A percentile compares a stretch with the other conserved stretches of the same genome.
phyloP scores from a whole-genome alignment of 495 filamentous ascomycete species.

The Aspergillus olivimuriae region DNA sequence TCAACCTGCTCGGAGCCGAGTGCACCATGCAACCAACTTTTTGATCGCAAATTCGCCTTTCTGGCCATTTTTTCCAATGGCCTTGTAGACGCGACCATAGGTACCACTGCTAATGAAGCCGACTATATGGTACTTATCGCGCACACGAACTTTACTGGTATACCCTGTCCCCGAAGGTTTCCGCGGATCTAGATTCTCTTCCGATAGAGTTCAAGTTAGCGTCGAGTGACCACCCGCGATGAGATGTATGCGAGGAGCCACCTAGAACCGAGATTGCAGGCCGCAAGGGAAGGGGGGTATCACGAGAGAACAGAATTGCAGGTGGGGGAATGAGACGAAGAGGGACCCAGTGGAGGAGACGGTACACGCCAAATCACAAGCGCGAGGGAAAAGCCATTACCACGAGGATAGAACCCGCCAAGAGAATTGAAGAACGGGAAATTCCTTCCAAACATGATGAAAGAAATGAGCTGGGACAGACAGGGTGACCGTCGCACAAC shows the following conservation, averaged over 20 bases:
- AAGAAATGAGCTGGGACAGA: conserved; percentile 20
- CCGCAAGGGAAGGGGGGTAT: not conserved
- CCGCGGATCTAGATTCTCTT: conserved; percentile 36
- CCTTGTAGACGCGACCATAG: conserved; percentile 99
- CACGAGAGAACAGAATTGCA: conserved; percentile 11
- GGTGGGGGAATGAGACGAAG: conserved; percentile 2
- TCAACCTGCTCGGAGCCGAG: conserved; percentile 1
- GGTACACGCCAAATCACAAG: conserved; percentile 1
- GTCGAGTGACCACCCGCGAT: not conserved
- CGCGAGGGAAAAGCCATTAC: conserved; percentile 34
- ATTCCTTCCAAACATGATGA: conserved; percentile 38
- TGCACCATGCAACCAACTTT: conserved; percentile 57
- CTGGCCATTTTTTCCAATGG: conserved; percentile 69
- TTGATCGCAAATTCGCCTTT: conserved; percentile 89
- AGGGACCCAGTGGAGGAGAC: conserved; percentile 3
- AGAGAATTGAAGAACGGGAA: conserved; percentile 37
- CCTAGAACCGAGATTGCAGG: not conserved
- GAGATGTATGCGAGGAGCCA: not conserved
- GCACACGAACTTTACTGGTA: conserved; percentile 80
- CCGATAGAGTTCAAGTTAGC: conserved; percentile 6
- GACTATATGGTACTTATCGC: conserved; percentile 88
- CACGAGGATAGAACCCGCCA: conserved; percentile 43
- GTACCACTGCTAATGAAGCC: conserved; percentile 98
- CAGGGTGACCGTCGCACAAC: conserved; percentile 4
- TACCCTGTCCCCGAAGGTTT: conserved; percentile 48